Evolutionary conservation across 345 rosid species (phyloP), one percentile per base, ranked within the genome.

Genomic region (Boechera retrofracta): DNA sequence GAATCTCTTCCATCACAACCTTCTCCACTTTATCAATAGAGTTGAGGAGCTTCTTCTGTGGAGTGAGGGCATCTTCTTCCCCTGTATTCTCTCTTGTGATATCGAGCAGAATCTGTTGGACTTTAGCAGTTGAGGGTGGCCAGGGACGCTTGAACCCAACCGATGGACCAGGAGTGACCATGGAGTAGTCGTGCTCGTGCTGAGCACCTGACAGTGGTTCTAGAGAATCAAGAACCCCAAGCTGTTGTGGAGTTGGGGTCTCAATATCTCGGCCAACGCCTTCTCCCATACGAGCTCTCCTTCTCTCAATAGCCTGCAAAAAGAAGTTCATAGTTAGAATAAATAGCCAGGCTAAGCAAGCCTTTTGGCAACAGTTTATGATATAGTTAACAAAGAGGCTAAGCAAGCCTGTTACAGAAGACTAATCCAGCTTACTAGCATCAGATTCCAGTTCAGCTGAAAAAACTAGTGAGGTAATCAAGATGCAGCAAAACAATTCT

Each of bases 11-110:
- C 91, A 82, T 87, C 41, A 94, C 97, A 41, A 79, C 92, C 49
- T 89, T 84, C 85, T 86, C 92, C 5, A 92, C 91, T 15, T 83
- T 85, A 79, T 94, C 97, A 5, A 94, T 90, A 31, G 97, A 86
- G 76, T 89, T 84, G 66, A 91, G 74, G 3, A 94, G 95, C 63
- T 90, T 94, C 84, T 84, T 94, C 81, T 94, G 91, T 5, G 97
- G 98, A 13, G 98, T 94, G 28, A 90, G 79, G 39, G 73, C 60
- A 44, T 88, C 98, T 26, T 86, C 79, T 44, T 82, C 89, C 29
- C 64, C 62, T 4, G 72, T 35, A 10, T 58, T 39, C 55, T 79
- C 79, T 44, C 87, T 87, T 5, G 89, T 77, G 47, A 90, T 64
- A 35, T 85, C 82, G 7, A 81, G 83, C 42, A 94, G 64, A 26